Base-by-base conservation (phyloP, 108 stramenopile genomes). In the Asterionellopsis glacialis region DNA sequence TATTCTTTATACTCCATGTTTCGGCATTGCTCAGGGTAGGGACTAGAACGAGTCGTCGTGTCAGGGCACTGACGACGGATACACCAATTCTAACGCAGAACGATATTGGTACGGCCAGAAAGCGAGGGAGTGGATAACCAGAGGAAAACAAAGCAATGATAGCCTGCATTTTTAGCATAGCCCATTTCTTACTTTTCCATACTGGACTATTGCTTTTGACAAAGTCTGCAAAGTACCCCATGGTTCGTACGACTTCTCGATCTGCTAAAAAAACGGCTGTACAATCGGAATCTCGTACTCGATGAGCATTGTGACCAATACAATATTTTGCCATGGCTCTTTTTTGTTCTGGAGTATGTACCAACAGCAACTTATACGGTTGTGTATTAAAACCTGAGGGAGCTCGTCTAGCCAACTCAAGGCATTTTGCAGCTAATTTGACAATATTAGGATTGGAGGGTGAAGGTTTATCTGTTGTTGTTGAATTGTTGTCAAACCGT, bases 351-450 rank as follows among this genome's bases (percentile, higher is more conserved):
- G 66, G 54, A 9, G 79, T 72, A 21, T 73, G 63, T 0, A 96
- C 83, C 42, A 96, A 42, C 47, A 96, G 24, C 43, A 90, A 41
- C 24, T 85, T 83, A 70, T 93, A 96, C 18, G 95, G 95, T 71
- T 96, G 95, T 28, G 63, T 78, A 68, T 96, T 96, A 70, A 95
- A 96, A 40, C 89, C 83, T 13, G 89, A 82, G 0, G 93, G 93
- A 9, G 87, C 72, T 53, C 88, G 72, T 51, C 76, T 73, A 1
- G 90, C 70, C 13, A 91, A 13, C 12, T 76, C 47, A 19, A 91
- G 63, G 22, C 68, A 77, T 45, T 73, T 45, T 11, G 43, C n/a
- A 22, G 86, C 88, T 18, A 22, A 11, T 43, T 74, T 19, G 7
- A 91, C 57, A 0, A 80, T 49, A 9, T 49, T n/a, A 14, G 74